These are phyloP conservation scores for Colletotrichum sidae DNA, from an alignment of 2,329 filamentous ascomycete species.

Conservation along the genomic window DNA sequence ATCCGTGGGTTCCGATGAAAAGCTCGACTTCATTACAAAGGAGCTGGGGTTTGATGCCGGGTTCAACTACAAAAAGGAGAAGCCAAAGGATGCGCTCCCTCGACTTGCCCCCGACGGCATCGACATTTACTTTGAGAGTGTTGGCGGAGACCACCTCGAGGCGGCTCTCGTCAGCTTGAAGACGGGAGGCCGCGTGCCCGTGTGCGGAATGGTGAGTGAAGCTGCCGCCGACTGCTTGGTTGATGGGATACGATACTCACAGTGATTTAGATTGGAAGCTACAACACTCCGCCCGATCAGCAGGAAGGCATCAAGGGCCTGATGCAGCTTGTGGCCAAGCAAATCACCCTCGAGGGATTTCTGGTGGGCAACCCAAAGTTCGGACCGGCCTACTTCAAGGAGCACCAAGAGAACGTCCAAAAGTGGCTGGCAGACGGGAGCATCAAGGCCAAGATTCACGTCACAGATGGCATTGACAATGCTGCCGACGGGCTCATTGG, in stretches of 20 bases:
- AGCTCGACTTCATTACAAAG: slow-evolving; percentile 73
- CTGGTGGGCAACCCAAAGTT: slow-evolving; percentile 78
- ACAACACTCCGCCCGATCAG: slow-evolving; percentile 70
- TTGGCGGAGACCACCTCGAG: slow-evolving; percentile 64
- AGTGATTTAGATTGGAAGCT: slow-evolving; percentile 69
- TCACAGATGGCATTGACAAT: slow-evolving; percentile 83
- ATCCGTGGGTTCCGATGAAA: slow-evolving; percentile 84
- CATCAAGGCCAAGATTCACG: slow-evolving; percentile 75
- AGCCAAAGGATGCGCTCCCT: slow-evolving; percentile 72
- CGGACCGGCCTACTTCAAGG: slow-evolving; percentile 72
- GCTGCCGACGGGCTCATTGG: slow-evolving; percentile 78
- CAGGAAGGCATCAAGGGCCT: slow-evolving; percentile 76
- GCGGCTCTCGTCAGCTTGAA: slow-evolving; percentile 64
- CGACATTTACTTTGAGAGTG: slow-evolving; percentile 74
- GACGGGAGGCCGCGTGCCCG: slow-evolving; percentile 71
- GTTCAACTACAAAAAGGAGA: slow-evolving; percentile 92
- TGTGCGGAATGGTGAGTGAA: slow-evolving; percentile 71
- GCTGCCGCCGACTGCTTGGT: rapidly evolving
- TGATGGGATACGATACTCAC: not conserved
- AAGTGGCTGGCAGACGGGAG: slow-evolving; percentile 83
- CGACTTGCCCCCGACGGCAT: slow-evolving; percentile 82
- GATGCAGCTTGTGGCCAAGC: slow-evolving; percentile 72
- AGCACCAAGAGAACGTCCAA: slow-evolving; percentile 81
- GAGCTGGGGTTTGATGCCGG: slow-evolving; percentile 68
- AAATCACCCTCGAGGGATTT: slow-evolving; percentile 80